phyloP scores from a whole-genome alignment of 2,329 filamentous ascomycete genomes.

The Pseudogymnoascus sp. region DNA sequence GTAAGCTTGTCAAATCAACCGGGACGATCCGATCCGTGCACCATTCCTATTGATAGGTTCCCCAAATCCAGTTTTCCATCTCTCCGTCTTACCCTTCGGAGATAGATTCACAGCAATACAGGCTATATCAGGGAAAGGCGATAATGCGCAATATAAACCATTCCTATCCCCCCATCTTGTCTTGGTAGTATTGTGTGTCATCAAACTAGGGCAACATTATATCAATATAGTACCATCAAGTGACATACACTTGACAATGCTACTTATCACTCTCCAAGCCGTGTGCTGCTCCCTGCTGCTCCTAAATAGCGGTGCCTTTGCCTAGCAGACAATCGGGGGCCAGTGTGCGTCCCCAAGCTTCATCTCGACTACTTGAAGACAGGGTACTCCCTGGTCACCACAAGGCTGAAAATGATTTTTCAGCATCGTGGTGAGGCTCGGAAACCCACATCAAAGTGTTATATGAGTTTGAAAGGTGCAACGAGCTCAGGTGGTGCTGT shows the following conservation, averaged over 20 bases:
- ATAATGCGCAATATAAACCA: background rate
- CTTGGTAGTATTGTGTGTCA: background rate
- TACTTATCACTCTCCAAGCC: background rate
- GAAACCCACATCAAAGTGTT: conserved; percentile 20
- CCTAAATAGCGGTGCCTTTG: background rate
- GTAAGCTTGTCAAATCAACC: too few relatives aligned
- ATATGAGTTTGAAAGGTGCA: conserved; percentile 12
- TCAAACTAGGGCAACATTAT: background rate
- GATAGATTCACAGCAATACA: background rate
- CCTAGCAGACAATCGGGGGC: background rate
- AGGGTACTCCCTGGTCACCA: background rate
- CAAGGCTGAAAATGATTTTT: conserved; percentile 16
- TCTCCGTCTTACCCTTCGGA: background rate
- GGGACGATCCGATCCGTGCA: too few relatives aligned
- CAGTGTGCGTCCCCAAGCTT: background rate
- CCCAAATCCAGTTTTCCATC: background rate
- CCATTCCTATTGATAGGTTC: too few relatives aligned
- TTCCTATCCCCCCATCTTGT: background rate
- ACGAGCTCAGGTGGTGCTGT: too few relatives aligned
- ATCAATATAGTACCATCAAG: background rate
- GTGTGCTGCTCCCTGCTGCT: background rate
- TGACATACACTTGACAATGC: background rate
- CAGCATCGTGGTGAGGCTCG: conserved; percentile 17
- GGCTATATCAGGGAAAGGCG: background rate
- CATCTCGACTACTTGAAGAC: background rate